Evolutionary conservation across 495 filamentous ascomycete genomes (phyloP).

Genomic region (Aspergillus avenaceus): DNA sequence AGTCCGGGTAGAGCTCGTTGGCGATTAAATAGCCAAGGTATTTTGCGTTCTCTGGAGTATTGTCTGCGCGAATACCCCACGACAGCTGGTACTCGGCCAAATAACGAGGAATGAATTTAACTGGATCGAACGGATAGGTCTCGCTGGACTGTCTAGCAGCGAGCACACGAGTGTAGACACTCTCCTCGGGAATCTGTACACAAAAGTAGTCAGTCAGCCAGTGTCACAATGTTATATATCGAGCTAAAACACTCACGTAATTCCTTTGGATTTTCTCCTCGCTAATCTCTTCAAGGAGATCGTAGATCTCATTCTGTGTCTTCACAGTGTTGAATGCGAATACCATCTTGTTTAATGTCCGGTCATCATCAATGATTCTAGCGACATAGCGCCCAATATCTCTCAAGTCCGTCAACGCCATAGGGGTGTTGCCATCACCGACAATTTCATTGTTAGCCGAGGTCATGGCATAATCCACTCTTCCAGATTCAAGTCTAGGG

Average conservation of each 20-base stretch:
- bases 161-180: slow-evolving; percentile 38
- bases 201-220: slow-evolving; percentile 1
- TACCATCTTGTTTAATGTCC: slow-evolving; percentile 56
- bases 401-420: slow-evolving; percentile 46
- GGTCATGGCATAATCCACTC: slow-evolving; percentile 48
- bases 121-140: slow-evolving; percentile 44
- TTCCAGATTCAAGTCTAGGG: slow-evolving; percentile 48
- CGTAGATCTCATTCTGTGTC: slow-evolving; percentile 47
- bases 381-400: slow-evolving; percentile 57
- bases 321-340: slow-evolving; percentile 48
- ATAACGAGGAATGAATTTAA: slow-evolving; percentile 40
- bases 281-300: slow-evolving; percentile 45
- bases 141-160: slow-evolving; percentile 42
- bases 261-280: slow-evolving; percentile 51
- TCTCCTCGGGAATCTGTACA: slow-evolving; percentile 37
- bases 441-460: slow-evolving; percentile 41
- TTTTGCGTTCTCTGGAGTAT: slow-evolving; percentile 51
- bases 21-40: slow-evolving; percentile 56
- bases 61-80: slow-evolving; percentile 53
- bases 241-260: slow-evolving; percentile 38
- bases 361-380: slow-evolving; percentile 48
- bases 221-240: neutral
- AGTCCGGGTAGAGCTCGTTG: slow-evolving; percentile 54
- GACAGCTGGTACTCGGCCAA: slow-evolving; percentile 48
- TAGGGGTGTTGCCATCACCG: slow-evolving; percentile 47